phyloP scores from a whole-genome alignment of 495 filamentous ascomycete species.

The Daldinia bambusicola region DNA sequence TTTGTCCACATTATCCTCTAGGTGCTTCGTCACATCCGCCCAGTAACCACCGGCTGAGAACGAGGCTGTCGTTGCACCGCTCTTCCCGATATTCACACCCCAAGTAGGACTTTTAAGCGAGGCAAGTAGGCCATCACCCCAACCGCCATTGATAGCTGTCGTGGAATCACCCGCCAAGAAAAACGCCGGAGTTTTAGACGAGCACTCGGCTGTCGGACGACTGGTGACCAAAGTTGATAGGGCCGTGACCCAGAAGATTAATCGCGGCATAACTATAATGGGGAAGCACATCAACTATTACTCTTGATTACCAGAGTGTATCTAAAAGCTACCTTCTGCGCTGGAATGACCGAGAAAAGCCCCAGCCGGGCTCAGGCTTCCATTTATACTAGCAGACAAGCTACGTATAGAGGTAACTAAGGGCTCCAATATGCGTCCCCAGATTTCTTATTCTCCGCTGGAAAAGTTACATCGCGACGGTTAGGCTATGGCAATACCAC shows the following conservation, averaged over 20 bases:
- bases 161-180: slow-evolving; percentile 65
- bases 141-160: slow-evolving; percentile 58
- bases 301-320: background rate
- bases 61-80: slow-evolving; percentile 63
- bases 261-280: slow-evolving; percentile 17
- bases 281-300: background rate
- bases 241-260: slow-evolving; percentile 6
- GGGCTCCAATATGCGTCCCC: background rate
- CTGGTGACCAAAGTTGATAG: slow-evolving; percentile 18
- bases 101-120: slow-evolving; percentile 53
- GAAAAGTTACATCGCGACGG: slow-evolving; percentile 14
- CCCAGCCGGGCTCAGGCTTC: background rate
- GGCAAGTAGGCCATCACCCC: slow-evolving; percentile 63
- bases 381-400: background rate
- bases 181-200: slow-evolving; percentile 51
- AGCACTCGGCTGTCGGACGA: slow-evolving; percentile 11
- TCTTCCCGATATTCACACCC: slow-evolving; percentile 61
- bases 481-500: slow-evolving; percentile 13
- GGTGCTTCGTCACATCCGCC: slow-evolving; percentile 52
- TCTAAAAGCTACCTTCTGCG: background rate
- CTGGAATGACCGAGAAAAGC: background rate
- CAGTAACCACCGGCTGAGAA: slow-evolving; percentile 60
- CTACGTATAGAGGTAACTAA: background rate
- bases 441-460: slow-evolving; percentile 8
- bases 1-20: slow-evolving; percentile 38